These are phyloP conservation scores for Chlamydomonas reinhardtii DNA, from an alignment of 163 green algal species.

Conservation along the genomic window DNA sequence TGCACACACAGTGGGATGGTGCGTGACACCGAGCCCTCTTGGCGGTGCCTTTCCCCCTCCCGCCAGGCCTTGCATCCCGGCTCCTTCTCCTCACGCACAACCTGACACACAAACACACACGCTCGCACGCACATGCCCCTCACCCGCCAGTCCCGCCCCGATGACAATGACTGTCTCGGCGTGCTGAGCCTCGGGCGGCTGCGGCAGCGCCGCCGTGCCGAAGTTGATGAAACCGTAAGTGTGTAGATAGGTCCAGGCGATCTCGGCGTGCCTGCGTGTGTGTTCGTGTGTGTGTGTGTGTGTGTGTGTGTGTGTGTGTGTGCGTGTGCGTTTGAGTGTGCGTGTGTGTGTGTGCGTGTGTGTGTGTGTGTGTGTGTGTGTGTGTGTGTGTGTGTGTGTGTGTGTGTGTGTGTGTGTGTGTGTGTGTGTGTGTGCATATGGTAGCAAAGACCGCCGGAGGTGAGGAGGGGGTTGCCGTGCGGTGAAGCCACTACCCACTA, in stretches of 20 bases:
- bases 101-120: not conserved
- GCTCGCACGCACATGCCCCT: not conserved
- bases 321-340: not conserved
- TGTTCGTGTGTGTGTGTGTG: not conserved
- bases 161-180: slow-evolving; percentile 87
- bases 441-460: no score
- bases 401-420: no score
- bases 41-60: no score
- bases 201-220: slow-evolving; percentile 71
- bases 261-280: slow-evolving; percentile 33
- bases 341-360: not conserved
- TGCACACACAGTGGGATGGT: no score
- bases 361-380: no score
- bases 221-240: slow-evolving; percentile 96
- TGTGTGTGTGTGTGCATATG: no score
- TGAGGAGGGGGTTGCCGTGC: no score
- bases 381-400: no score
- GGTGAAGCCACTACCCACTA: no score
- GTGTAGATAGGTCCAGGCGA: slow-evolving; percentile 75
- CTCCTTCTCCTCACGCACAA: not conserved
- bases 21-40: no score
- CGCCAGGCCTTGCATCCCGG: no score
- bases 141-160: slow-evolving; percentile 86
- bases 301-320: not conserved
- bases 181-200: slow-evolving; percentile 7